A percentile compares a stretch with the other conserved stretches of the same genome.
These are phyloP conservation scores for Akanthomyces lecanii DNA, from an alignment of 2,329 filamentous ascomycete species.

Conservation along the genomic window DNA sequence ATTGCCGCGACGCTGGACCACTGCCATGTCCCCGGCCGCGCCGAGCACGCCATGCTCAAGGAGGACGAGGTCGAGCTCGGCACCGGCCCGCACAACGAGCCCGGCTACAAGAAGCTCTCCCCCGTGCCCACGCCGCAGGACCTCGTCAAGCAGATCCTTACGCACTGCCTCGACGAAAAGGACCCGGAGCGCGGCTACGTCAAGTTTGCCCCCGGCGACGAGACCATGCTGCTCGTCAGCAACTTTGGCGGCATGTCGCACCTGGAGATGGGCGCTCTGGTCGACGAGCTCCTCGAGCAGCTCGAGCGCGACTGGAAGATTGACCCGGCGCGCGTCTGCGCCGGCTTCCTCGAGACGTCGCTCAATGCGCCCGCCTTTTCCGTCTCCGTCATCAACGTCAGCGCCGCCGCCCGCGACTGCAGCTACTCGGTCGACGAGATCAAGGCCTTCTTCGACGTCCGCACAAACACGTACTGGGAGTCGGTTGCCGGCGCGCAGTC, in stretches of 20 bases:
- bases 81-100: conserved; percentile 64
- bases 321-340: conserved; percentile 50
- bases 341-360: conserved; percentile 66
- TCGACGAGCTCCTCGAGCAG: conserved; percentile 50
- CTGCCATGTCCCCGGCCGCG: conserved; percentile 53
- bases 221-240: conserved; percentile 51
- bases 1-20: conserved; percentile 57
- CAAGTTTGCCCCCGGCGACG: conserved; percentile 42
- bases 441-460: conserved; percentile 60
- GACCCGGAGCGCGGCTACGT: conserved; percentile 49
- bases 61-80: conserved; percentile 57
- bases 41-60: conserved; percentile 44
- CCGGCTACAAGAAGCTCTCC: conserved; percentile 53
- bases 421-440: conserved; percentile 49
- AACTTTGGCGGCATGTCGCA: conserved; percentile 58
- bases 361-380: conserved; percentile 69
- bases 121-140: conserved; percentile 46
- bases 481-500: conserved; percentile 45
- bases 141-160: conserved; percentile 54
- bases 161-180: conserved; percentile 54
- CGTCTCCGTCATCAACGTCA: conserved; percentile 60
- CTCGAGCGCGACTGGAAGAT: conserved; percentile 44
- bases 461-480: conserved; percentile 55
- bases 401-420: conserved; percentile 41
- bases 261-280: conserved; percentile 52